phyloP scores from a whole-genome alignment of 768 basidiomycete species.

The Xanthoconium stramineum region DNA sequence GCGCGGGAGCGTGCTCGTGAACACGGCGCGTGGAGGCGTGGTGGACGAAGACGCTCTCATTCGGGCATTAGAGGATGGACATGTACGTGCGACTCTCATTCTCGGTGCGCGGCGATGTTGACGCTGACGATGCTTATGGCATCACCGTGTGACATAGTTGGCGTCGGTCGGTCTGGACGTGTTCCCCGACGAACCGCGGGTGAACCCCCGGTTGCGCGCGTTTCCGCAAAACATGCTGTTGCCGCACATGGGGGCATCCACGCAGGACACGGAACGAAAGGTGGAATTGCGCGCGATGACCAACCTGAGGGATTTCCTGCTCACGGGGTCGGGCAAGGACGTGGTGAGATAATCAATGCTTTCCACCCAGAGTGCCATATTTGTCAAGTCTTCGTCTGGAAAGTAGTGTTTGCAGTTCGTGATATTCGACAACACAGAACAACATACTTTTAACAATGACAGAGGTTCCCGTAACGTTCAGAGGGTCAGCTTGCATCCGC shows the following conservation, averaged over 20 bases:
- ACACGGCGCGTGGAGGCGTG: constrained; percentile 86
- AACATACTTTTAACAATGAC: too few species aligned
- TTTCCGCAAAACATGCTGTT: constrained; percentile 81
- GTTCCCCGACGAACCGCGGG: constrained; percentile 77
- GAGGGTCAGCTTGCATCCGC: too few species aligned
- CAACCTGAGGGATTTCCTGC: constrained; percentile 70
- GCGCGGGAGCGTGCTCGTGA: constrained; percentile 74
- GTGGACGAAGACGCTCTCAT: constrained; percentile 87
- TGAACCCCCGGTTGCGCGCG: constrained; percentile 72
- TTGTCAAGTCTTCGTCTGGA: too few species aligned
- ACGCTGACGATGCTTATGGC: too few species aligned
- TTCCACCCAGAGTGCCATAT: too few species aligned
- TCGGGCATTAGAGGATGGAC: constrained; percentile 79
- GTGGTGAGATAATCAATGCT: too few species aligned
- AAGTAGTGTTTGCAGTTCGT: too few species aligned
- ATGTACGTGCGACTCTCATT: constrained; percentile 50
- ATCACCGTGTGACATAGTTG: background rate
- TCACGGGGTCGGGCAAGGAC: constrained; percentile 58
- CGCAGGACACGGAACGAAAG: constrained; percentile 68
- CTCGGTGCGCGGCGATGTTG: background rate
- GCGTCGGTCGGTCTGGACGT: constrained; percentile 72
- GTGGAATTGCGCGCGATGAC: constrained; percentile 83
- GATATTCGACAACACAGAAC: too few species aligned
- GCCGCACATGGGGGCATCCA: constrained; percentile 92
- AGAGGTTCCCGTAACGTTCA: too few species aligned